Percentiles rank a stretch among this genome's conserved stretches.
Conservation (phyloP, 129 eudicot species). For the Saposhnikovia divaricata region DNA sequence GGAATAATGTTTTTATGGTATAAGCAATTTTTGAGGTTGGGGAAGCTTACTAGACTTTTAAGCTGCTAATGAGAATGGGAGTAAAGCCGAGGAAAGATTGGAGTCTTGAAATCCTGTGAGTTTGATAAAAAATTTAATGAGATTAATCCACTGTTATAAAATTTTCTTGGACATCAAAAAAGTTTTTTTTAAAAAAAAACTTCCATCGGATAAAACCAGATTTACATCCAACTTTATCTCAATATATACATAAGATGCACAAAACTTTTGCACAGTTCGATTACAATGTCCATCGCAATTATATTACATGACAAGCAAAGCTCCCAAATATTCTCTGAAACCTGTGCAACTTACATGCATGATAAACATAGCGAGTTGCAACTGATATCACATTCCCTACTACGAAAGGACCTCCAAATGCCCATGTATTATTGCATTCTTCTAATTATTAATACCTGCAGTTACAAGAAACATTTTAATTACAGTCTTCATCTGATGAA, state of each 20-base stretch:
- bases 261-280: too few species aligned
- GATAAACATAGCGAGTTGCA: not conserved
- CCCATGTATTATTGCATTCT: not conserved
- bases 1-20: too few species aligned
- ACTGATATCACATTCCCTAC: not conserved
- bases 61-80: not conserved
- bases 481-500: not conserved
- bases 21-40: too few species aligned
- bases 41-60: too few species aligned
- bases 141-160: too few species aligned
- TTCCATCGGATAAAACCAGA: too few species aligned
- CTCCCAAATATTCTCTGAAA: not conserved
- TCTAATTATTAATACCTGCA: not conserved
- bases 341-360: not conserved
- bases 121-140: too few species aligned
- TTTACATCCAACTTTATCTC: too few species aligned
- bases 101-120: not conserved
- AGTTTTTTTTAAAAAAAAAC: too few species aligned
- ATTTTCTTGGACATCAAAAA: too few species aligned
- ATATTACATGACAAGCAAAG: not conserved
- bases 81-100: not conserved
- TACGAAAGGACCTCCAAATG: not conserved
- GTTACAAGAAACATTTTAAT: not conserved
- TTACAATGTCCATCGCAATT: not conserved
- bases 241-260: too few species aligned